Percentiles rank a stretch among this genome's conserved stretches.
Conservation (phyloP, 805 yeast genomes). For the Kodamaea hsintzibuensis region DNA sequence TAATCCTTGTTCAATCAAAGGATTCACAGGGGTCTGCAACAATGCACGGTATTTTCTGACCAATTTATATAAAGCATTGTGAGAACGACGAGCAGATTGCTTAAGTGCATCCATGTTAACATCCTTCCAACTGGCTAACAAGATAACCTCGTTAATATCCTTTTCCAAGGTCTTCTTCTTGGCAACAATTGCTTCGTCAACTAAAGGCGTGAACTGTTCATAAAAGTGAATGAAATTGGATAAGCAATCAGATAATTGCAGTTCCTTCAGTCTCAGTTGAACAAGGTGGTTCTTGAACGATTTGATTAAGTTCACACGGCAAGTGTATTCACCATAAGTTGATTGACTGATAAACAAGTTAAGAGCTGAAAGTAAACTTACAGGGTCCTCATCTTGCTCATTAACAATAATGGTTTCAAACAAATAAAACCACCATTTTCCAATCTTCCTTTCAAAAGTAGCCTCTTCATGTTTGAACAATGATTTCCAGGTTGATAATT, state of each 20-base stretch:
- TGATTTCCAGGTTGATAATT: slow-evolving; percentile 80
- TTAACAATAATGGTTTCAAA: slow-evolving; percentile 77
- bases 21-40: slow-evolving; percentile 50
- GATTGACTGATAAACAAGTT: slow-evolving; percentile 76
- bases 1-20: slow-evolving; percentile 62
- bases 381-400: slow-evolving; percentile 18
- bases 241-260: slow-evolving; percentile 39
- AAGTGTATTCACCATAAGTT: slow-evolving; percentile 68
- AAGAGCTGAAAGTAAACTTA: slow-evolving; percentile 52
- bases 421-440: slow-evolving; percentile 90
- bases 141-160: slow-evolving; percentile 78
- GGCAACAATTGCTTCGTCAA: slow-evolving; percentile 46
- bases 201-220: slow-evolving; percentile 56
- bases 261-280: slow-evolving; percentile 15
- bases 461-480: slow-evolving; percentile 67
- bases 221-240: slow-evolving; percentile 63
- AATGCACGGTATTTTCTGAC: slow-evolving; percentile 77
- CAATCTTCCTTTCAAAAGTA: slow-evolving; percentile 48
- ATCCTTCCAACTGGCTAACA: slow-evolving; percentile 96
- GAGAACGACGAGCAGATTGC: slow-evolving; percentile 91
- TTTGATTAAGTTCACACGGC: slow-evolving; percentile 58
- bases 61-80: slow-evolving; percentile 76
- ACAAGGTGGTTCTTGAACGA: slow-evolving; percentile 63
- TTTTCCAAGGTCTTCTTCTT: slow-evolving; percentile 65
- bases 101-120: slow-evolving; percentile 90